phyloP scores from a whole-genome alignment of 2,329 filamentous ascomycete genomes.

The Alternaria tenuissima region DNA sequence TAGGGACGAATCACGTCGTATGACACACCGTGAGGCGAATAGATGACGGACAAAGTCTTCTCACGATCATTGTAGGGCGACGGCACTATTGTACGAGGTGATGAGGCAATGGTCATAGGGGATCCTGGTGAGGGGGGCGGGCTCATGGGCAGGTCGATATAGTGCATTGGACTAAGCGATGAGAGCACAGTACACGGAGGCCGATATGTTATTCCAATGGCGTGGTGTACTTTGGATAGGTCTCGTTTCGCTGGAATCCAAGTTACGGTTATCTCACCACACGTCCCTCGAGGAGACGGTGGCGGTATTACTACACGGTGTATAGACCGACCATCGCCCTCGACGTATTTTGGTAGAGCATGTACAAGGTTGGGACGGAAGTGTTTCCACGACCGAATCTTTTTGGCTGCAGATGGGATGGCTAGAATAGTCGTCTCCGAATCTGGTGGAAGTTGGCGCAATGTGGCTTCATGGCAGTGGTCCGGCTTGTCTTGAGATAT shows the following conservation, averaged over 20 bases:
- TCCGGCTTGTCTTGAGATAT: constrained; percentile 71
- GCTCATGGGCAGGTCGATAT: constrained; percentile 50
- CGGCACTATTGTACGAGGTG: constrained; percentile 44
- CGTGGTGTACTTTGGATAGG: constrained; percentile 68
- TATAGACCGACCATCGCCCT: constrained; percentile 51
- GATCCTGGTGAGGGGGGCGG: constrained; percentile 46
- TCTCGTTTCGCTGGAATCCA: constrained; percentile 70
- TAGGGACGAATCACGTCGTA: constrained; percentile 65
- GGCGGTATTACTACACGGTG: constrained; percentile 64
- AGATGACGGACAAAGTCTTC: constrained; percentile 67
- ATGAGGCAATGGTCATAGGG: constrained; percentile 44
- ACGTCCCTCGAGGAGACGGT: constrained; percentile 59
- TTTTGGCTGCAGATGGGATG: constrained; percentile 69
- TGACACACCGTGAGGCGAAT: constrained; percentile 69
- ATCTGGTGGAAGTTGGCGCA: constrained; percentile 67
- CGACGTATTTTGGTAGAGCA: constrained; percentile 54
- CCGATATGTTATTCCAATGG: constrained; percentile 76
- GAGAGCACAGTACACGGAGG: constrained; percentile 60
- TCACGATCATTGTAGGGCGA: constrained; percentile 47
- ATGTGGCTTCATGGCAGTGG: constrained; percentile 74
- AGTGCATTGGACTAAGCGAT: constrained; percentile 38
- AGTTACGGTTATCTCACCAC: constrained; percentile 75
- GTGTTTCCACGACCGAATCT: constrained; percentile 73
- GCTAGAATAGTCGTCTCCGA: constrained; percentile 71
- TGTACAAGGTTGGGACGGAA: constrained; percentile 63